phyloP scores from a whole-genome alignment of 148 eudicot genomes.

The Salicornia ramosissima region DNA sequence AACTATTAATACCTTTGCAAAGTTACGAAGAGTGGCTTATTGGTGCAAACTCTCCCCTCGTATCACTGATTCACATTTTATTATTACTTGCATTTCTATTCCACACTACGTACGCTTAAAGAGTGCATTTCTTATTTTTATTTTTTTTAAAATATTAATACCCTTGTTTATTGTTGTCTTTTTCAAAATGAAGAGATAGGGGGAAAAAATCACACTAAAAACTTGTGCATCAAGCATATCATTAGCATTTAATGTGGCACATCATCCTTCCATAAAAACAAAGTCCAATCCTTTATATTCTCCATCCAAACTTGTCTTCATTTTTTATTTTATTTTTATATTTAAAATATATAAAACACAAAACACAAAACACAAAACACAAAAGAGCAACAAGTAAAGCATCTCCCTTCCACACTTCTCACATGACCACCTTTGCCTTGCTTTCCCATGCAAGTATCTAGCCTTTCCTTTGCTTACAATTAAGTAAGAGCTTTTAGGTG shows the following conservation, averaged over 20 bases:
- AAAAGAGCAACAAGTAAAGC: slow-evolving; percentile 63
- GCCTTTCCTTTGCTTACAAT: slow-evolving; percentile 80
- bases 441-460: slow-evolving; percentile 64
- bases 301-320: slow-evolving; percentile 13
- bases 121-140: background rate
- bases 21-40: no score
- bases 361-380: slow-evolving; percentile 23
- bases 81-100: no score
- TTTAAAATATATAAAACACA: background rate
- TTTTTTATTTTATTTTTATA: background rate
- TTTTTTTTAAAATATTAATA: background rate
- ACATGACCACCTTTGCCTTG: slow-evolving; percentile 37
- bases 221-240: slow-evolving; percentile 45
- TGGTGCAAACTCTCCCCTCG: no score
- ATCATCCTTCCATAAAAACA: background rate
- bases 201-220: slow-evolving; percentile 16
- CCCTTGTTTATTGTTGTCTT: background rate
- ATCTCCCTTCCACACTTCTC: slow-evolving; percentile 30
- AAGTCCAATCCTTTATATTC: slow-evolving; percentile 9
- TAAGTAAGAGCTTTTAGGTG: slow-evolving; percentile 43
- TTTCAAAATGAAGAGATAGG: background rate
- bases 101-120: no score
- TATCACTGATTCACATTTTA: no score
- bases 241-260: slow-evolving; percentile 1
- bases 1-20: no score